Evolutionary conservation across 164 flowering plant species (phyloP).

Genomic region (Pachysandra terminalis): DNA sequence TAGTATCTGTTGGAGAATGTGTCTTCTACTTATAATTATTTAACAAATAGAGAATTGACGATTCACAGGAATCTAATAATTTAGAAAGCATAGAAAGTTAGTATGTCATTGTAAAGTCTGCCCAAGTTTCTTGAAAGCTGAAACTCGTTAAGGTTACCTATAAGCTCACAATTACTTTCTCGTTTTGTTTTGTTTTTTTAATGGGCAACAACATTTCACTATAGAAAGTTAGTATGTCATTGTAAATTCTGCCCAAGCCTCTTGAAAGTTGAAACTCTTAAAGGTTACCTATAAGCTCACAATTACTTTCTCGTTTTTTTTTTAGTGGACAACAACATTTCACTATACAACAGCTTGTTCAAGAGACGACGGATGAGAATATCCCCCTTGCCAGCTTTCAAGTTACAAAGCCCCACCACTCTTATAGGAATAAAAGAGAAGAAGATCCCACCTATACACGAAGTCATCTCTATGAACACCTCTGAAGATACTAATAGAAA

Average conservation of each 20-base stretch:
- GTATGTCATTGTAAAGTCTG: neutral
- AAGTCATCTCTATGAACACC: too few species aligned
- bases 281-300: neutral
- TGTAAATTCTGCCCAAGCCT: neutral
- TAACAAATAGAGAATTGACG: neutral
- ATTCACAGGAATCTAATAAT: neutral
- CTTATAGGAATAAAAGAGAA: too few species aligned
- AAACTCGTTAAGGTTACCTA: neutral
- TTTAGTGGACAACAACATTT: too few species aligned
- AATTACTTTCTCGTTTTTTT: neutral
- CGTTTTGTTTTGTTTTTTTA: too few species aligned
- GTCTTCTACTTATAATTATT: neutral
- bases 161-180: neutral
- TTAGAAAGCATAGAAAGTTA: neutral
- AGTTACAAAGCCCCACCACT: too few species aligned
- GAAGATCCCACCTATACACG: too few species aligned
- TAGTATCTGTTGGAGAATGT: neutral
- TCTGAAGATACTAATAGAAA: too few species aligned
- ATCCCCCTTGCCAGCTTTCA: too few species aligned
- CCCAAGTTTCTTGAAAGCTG: neutral
- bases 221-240: neutral
- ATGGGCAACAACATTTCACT: too few species aligned
- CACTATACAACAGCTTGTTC: too few species aligned
- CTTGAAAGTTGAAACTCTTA: too few species aligned
- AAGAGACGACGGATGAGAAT: too few species aligned